Evolutionary conservation across 768 basidiomycete genomes (phyloP).

Genomic region (Phlebiopsis gigantea): DNA sequence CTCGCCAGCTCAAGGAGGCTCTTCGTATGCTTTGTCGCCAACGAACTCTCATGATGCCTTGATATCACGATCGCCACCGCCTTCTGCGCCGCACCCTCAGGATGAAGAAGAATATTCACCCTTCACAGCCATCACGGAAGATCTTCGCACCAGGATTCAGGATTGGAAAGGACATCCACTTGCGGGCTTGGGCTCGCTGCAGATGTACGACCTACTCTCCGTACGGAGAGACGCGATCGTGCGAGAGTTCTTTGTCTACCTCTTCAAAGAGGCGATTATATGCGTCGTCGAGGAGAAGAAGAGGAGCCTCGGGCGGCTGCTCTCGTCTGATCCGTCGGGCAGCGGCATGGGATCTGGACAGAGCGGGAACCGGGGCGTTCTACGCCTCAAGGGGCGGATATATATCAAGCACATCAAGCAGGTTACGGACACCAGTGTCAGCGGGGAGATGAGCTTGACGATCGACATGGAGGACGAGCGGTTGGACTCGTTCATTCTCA

Average conservation of each 20-base stretch:
- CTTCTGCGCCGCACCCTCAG: conserved; percentile 15
- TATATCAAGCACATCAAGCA: conserved; percentile 93
- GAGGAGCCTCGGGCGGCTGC: conserved; percentile 67
- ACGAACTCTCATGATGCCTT: conserved; percentile 5
- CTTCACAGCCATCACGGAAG: conserved; percentile 80
- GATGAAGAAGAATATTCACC: conserved; percentile 63
- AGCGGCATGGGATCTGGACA: conserved; percentile 46
- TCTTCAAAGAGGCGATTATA: conserved; percentile 96
- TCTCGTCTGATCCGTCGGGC: conserved; percentile 41
- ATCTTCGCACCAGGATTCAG: conserved; percentile 79
- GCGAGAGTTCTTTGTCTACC: conserved; percentile 92
- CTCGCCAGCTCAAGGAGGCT: conserved; percentile 4
- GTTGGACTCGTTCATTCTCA: conserved; percentile 91
- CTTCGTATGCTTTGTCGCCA: conserved; percentile 7
- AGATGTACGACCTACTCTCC: conserved; percentile 88
- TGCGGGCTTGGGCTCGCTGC: conserved; percentile 81
- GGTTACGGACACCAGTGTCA: conserved; percentile 73
- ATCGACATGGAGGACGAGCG: conserved; percentile 97
- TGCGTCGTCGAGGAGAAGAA: conserved; percentile 97
- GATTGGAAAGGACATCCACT: conserved; percentile 89
- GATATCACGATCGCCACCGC: conserved; percentile 2
- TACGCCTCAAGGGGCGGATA: conserved; percentile 91
- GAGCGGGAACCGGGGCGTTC: conserved; percentile 40
- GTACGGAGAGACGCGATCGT: conserved; percentile 87
- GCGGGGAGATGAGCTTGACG: conserved; percentile 86